Percentiles rank a stretch among this genome's conserved stretches.
These are phyloP conservation scores for Silene coronaria DNA, from an alignment of 179 eudicot genomes.

Conservation along the genomic window DNA sequence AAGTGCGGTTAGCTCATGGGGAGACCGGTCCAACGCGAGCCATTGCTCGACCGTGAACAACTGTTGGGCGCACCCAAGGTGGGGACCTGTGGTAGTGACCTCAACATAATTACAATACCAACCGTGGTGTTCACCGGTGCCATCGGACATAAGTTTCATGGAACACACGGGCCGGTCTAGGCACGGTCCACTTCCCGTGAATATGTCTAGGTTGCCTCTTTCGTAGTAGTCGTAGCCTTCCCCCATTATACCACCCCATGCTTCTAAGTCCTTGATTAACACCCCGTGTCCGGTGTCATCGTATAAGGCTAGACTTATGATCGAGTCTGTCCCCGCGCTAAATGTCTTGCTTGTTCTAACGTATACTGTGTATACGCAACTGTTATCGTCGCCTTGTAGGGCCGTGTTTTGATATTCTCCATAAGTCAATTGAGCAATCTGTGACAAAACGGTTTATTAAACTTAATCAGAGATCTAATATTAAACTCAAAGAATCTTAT, in stretches of 20 bases:
- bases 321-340: slow-evolving; percentile 67
- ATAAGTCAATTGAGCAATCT: background rate
- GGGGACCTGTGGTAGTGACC: slow-evolving; percentile 69
- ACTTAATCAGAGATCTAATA: no score
- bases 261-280: slow-evolving; percentile 37
- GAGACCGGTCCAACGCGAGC: slow-evolving; percentile 62
- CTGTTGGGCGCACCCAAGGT: slow-evolving; percentile 44
- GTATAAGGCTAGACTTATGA: slow-evolving; percentile 45
- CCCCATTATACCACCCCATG: slow-evolving; percentile 49
- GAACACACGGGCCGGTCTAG: slow-evolving; percentile 49
- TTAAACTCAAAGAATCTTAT: no score
- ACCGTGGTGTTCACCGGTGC: slow-evolving; percentile 51
- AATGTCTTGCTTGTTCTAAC: slow-evolving; percentile 53
- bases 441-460: no score
- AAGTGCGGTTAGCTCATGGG: slow-evolving; percentile 50
- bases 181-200: slow-evolving; percentile 74
- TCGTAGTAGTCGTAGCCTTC: slow-evolving; percentile 59
- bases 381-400: slow-evolving; percentile 12
- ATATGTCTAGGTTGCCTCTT: slow-evolving; percentile 72
- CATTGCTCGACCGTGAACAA: slow-evolving; percentile 72
- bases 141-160: slow-evolving; percentile 63
- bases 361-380: slow-evolving; percentile 69
- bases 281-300: slow-evolving; percentile 40
- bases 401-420: background rate
- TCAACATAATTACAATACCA: slow-evolving; percentile 95